Evolutionary conservation across 305 asterid genomes (phyloP).

Genomic region (Solanum hybrid): DNA sequence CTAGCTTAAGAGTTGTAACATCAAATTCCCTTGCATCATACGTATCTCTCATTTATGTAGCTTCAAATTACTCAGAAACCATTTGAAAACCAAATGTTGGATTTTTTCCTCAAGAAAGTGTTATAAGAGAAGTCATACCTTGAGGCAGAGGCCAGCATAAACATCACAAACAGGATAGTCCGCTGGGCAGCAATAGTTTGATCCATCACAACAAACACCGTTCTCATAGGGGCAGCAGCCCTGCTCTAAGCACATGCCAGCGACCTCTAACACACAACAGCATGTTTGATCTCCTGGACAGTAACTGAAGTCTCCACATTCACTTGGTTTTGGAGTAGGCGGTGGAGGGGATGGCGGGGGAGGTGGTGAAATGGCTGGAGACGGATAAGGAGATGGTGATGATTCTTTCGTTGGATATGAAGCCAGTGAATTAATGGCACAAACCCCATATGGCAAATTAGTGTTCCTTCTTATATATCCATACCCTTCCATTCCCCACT

Average conservation of each 20-base stretch:
- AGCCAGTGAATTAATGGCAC: constrained; percentile 29
- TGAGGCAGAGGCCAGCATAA: constrained; percentile 2
- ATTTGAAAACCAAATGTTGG: neutral
- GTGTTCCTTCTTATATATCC: constrained; percentile 17
- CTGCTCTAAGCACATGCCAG: neutral
- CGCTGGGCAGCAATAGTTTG: neutral
- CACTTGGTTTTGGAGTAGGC: neutral
- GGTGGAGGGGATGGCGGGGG: neutral
- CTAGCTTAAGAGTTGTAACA: neutral
- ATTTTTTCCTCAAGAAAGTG: neutral
- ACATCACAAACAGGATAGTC: neutral
- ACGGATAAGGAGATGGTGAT: constrained; percentile 1
- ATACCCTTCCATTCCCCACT: constrained; percentile 27
- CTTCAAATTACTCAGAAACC: neutral
- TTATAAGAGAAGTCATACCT: neutral
- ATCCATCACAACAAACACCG: constrained; percentile 7
- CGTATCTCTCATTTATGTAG: neutral
- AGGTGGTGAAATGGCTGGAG: neutral
- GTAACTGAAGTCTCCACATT: neutral
- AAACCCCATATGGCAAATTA: constrained; percentile 15
- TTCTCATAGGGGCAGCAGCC: neutral
- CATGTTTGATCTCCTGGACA: neutral
- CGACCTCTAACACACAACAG: neutral
- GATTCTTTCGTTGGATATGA: constrained; percentile 18
- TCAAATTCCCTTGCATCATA: neutral